phyloP scores from a whole-genome alignment of 176 grass and related monocot species.

The Echinochloa phyllopogon region DNA sequence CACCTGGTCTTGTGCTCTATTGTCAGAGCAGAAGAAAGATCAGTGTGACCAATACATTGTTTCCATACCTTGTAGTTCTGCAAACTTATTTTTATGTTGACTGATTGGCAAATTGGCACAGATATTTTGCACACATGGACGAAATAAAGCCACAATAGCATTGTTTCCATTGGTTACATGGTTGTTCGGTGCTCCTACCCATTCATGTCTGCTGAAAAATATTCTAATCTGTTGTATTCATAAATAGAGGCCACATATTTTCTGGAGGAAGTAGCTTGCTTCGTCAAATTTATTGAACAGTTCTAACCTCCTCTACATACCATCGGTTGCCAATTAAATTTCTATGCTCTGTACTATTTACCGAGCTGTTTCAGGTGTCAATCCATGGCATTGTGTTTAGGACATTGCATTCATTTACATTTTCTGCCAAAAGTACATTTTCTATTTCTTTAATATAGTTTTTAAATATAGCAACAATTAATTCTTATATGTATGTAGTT shows the following conservation, averaged over 20 bases:
- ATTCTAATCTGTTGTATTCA: conserved; percentile 37
- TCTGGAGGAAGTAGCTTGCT: conserved; percentile 35
- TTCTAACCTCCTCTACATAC: background rate
- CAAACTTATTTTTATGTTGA: conserved; percentile 22
- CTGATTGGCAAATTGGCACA: background rate
- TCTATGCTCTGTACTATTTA: conserved; percentile 27
- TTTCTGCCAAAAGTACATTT: background rate
- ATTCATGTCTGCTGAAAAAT: conserved; percentile 41
- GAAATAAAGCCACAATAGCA: conserved; percentile 9
- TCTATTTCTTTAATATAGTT: conserved; percentile 12
- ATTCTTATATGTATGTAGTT: conserved; percentile 17
- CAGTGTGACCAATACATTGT: background rate
- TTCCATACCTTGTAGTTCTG: conserved; percentile 12
- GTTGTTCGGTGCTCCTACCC: conserved; percentile 31
- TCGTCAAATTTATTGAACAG: conserved; percentile 26
- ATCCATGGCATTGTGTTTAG: conserved; percentile 21
- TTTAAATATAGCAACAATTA: background rate
- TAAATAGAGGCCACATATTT: conserved; percentile 32
- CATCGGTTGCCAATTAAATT: conserved; percentile 23
- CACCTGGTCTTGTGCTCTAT: background rate
- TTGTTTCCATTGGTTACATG: conserved; percentile 28
- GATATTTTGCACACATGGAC: conserved; percentile 31
- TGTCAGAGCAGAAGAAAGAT: conserved; percentile 5
- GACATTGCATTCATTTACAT: conserved; percentile 31
- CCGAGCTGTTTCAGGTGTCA: conserved; percentile 27